A percentile compares a stretch with the other conserved stretches of the same genome.
Conservation (phyloP, 495 filamentous ascomycete species). For the Podospora tetraspora region DNA sequence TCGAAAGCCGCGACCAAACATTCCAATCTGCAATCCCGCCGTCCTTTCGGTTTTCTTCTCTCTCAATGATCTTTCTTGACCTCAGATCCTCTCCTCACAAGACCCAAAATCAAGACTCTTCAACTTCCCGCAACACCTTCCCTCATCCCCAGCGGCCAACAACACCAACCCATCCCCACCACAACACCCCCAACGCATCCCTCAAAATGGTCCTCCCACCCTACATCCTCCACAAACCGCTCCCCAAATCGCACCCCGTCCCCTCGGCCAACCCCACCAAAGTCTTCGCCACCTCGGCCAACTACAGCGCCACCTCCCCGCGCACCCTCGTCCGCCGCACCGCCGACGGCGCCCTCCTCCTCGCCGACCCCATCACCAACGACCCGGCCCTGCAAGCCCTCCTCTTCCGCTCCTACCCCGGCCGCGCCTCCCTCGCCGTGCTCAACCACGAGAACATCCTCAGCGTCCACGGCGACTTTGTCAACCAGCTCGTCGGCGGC, state of each 20-base stretch:
- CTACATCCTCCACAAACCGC: not conserved
- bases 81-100: not conserved
- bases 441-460: constrained; percentile 44
- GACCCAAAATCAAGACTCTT: not conserved
- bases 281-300: not conserved
- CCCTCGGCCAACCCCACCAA: constrained; percentile 4
- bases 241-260: not conserved
- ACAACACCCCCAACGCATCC: not conserved
- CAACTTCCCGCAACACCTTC: not conserved
- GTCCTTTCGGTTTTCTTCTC: not conserved
- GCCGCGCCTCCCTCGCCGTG: constrained; percentile 16
- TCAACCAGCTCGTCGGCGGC: constrained; percentile 6
- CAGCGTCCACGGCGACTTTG: constrained; percentile 25
- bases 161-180: not conserved
- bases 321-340: constrained; percentile 23
- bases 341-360: constrained; percentile 20
- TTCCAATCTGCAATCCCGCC: not conserved
- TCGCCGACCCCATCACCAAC: constrained; percentile 13
- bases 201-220: not conserved
- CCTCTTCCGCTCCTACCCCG: constrained; percentile 12
- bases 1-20: not conserved
- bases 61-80: not conserved
- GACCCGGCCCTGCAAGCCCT: not conserved
- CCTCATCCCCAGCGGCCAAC: not conserved
- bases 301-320: not conserved